Base-by-base conservation (phyloP, 345 rosid species). In the Cardamine resedifolia region DNA sequence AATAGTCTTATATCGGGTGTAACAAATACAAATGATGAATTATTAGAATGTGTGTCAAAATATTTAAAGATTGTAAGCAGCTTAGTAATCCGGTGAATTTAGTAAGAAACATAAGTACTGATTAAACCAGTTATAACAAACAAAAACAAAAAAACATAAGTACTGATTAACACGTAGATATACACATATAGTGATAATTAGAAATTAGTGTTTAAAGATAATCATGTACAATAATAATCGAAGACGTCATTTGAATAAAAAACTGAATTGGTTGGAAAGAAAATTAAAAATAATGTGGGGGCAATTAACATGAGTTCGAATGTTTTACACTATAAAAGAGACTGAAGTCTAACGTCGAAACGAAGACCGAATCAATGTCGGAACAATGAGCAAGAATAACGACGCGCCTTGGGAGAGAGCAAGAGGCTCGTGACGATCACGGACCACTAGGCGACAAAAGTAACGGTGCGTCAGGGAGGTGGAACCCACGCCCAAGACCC, bases 281-380 rank as follows among this genome's bases (percentile, higher is more conserved):
- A 21, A 48, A 19, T 10, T 23, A 10, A 60, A 38, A 60, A 14
- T 18, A 48, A 48, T 48, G 14, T 21, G 19, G 15, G 30, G 15
- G 30, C n/a, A 64, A 8, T 48, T 21, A 64, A 48, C 15, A 64
- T 64, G 58, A 51, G 16, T 30, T 7, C 10, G 48, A 23, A 36
- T 38, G 19, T 14, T 20, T 31, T 30, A 64, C 20, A 64, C 2
- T 45, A 30, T 55, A 53, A 75, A 56, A 41, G 61, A 68, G 39
- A 56, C 18, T 1, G 41, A 65, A 65, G 49, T 77, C 64, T 41
- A 47, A 64, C 18, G 62, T 36, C 28, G 60, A 19, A 47, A 44
- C 62, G 71, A 70, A 15, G 76, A 77, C 77, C 76, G 73, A 71
- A 77, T 77, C 72, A 65, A 58, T 76, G 72, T 77, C 80, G 76